Base-by-base conservation (phyloP, 768 basidiomycete genomes). In the Rubroboletus satanas region DNA sequence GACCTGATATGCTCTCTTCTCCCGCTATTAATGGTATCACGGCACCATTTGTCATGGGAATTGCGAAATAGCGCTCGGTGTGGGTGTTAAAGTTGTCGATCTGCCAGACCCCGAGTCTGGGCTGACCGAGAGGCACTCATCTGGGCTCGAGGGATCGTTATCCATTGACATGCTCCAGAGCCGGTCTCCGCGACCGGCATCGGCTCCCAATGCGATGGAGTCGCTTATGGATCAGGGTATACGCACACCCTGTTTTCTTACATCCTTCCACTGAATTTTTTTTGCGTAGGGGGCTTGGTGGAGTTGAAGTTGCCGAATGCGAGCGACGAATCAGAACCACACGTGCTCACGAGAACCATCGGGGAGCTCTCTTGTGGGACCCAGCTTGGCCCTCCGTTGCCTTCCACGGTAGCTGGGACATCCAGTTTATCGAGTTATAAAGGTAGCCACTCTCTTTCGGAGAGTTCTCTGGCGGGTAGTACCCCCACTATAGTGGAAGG, bases 191-290 rank as follows among this genome's bases (percentile, higher is more conserved):
- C 57, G 50, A 47, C 28, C 45, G 28, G 5, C 52, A 12, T 53
- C 57, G 5, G 42, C 29, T 23, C 54, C 57, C 10, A 74, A 82
- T 44, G 84, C 79, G 0, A 74, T 88, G 73, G 82, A 85, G 51
- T 78, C 79, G 47, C 74, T 87, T 11, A 87, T 87, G 85, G 84
- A 88, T 55, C 78, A 83, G 63, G 82, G 79, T 79, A 57, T 23
- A 65, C 51, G 7, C n/a, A 33, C 31, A 5, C 4, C 23, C 41
- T 28, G 1, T n/a, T 43, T 56, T 26, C 35, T 21, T 38, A 17
- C 29, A 42, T 18, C 17, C 5, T 28, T 47, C 17, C 11, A 26
- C 39, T 60, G 42, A 64, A 23, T 5, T 3, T 10, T 36, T n/a
- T 45, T 42, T 31, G 42, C 36, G 39, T 31, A 85, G 83, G 81